Evolutionary conservation across 139 green algal species (phyloP), one percentile per base, ranked within the genome.

Genomic region (Chloropicon primus): DNA sequence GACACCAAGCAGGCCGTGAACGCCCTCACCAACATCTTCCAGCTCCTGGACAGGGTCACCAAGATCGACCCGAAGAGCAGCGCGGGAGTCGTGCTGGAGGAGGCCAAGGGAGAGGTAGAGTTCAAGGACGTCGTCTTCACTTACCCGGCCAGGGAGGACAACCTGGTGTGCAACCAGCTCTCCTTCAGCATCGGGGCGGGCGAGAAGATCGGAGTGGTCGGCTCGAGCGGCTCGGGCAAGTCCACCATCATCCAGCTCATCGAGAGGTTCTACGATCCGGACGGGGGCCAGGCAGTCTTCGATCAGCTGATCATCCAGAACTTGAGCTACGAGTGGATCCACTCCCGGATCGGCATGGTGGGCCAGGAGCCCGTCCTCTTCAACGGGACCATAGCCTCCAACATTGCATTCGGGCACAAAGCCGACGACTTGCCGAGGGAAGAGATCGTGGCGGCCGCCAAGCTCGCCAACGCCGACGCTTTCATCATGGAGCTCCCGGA

Each of bases 201-300:
- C 5, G 5, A 27, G 25, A 75, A 75, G 25, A 17, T 28, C 17
- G 93, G 93, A 2, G 85, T 97, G 53, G 93, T 97, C 80, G 93
- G 93, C 0, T 83, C 87, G 78, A 90, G 78, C 24, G 93, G 93
- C 10, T 86, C 88, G 2, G 93, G 93, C 80, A 97, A 97, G 85
- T 89, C 82, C 41, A 92, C 82, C 76, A 91, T 97, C 41, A 88
- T 97, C 5, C 96, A 94, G 79, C 90, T 98, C 25, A 71, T 98
- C 22, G 82, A 97, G 86, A 83, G 93, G 1, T 96, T 96, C 82
- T 98, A 98, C 84, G 72, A 91, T 62, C 93, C 92, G 1, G 28
- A 29, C 17, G 71, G 21, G 41, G 82, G 72, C 5, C 10, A 41
- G 24, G 72, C 26, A 5, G 21, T 25, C 5, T 75, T 24, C 17